Evolutionary conservation across 257 asterid species (phyloP).

Genomic region (Handroanthus guayacan): DNA sequence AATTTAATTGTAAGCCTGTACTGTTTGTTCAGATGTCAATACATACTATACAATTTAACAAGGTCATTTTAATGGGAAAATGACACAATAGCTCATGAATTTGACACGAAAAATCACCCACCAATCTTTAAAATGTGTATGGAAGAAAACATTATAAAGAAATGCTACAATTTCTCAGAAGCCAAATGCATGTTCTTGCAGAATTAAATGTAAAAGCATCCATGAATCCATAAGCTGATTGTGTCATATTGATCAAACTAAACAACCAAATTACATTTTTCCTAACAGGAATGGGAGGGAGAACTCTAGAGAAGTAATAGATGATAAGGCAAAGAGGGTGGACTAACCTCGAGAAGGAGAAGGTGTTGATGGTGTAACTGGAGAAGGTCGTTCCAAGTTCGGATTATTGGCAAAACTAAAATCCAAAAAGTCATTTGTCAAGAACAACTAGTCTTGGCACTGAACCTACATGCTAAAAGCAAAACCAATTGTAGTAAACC

Average conservation of each 20-base stretch:
- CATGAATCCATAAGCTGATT: constrained; percentile 5
- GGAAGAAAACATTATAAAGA: constrained; percentile 4
- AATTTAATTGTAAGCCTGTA: constrained; percentile 19
- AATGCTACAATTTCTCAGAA: constrained; percentile 9
- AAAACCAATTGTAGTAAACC: constrained; percentile 52
- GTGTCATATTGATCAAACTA: constrained; percentile 3
- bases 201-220: neutral
- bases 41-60: neutral
- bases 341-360: constrained; percentile 58
- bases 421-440: constrained; percentile 40
- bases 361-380: constrained; percentile 58
- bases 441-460: constrained; percentile 29
- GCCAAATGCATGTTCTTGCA: constrained; percentile 16
- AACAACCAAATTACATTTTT: constrained; percentile 7
- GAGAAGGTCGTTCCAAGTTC: constrained; percentile 75
- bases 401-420: constrained; percentile 70
- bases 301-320: constrained; percentile 9
- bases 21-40: constrained; percentile 30
- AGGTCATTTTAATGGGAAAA: neutral
- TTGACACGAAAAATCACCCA: constrained; percentile 14
- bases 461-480: neutral
- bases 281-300: constrained; percentile 4
- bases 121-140: neutral
- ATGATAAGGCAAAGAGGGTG: constrained; percentile 21
- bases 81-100: constrained; percentile 7